These are phyloP conservation scores for Pseudocercospora pini-densiflorae DNA, from an alignment of 2,329 filamentous ascomycete genomes.

Conservation along the genomic window DNA sequence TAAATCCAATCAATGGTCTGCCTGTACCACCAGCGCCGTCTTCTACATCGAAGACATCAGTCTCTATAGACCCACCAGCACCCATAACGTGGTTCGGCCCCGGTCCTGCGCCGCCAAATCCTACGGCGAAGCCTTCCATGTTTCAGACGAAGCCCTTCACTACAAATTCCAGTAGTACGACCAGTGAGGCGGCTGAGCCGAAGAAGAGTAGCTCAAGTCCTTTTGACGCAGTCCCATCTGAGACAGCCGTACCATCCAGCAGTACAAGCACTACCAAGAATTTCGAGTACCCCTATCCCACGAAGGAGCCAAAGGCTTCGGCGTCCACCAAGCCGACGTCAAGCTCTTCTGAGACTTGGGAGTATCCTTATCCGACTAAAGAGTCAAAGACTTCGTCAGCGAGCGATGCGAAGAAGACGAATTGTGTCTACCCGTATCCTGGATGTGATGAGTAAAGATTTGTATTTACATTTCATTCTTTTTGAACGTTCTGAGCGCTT, in stretches of 20 bases:
- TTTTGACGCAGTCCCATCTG: no score
- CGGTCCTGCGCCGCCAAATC: background rate
- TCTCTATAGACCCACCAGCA: background rate
- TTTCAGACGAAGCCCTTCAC: slow-evolving; percentile 6
- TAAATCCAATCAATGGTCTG: slow-evolving; percentile 1
- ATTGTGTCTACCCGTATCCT: slow-evolving; percentile 7
- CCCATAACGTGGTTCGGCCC: slow-evolving; percentile 1
- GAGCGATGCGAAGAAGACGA: background rate
- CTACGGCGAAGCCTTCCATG: slow-evolving; percentile 7
- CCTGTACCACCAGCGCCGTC: background rate
- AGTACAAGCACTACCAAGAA: background rate
- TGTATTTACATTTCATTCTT: background rate
- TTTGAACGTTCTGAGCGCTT: background rate
- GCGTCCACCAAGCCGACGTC: background rate
- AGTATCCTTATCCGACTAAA: background rate
- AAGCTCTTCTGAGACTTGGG: background rate
- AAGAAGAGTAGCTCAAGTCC: background rate
- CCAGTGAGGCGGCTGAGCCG: background rate
- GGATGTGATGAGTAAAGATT: slow-evolving; percentile 5
- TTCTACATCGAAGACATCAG: background rate
- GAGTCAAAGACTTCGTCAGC: background rate
- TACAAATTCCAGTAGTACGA: background rate
- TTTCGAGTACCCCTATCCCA: background rate
- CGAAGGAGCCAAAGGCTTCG: background rate
- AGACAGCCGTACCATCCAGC: background rate